Evolutionary conservation across 805 yeast species (phyloP).

Genomic region (Saccharomycopsis fibuligera): DNA sequence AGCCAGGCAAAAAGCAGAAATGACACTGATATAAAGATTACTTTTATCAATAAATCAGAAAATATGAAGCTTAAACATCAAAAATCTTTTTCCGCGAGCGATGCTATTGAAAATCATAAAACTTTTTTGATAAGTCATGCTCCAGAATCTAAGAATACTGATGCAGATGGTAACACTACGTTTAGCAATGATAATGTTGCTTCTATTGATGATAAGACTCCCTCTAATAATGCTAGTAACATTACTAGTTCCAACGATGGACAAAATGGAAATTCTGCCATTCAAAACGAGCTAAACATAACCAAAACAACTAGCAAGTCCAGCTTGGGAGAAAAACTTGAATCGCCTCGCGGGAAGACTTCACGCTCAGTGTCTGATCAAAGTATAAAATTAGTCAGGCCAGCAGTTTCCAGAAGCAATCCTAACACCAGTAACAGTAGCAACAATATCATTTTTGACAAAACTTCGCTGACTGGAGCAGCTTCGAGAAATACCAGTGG

Average conservation of each 20-base stretch:
- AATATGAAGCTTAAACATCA: neutral
- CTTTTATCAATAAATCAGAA: neutral
- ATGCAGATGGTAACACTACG: too few species aligned
- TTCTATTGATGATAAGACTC: too few species aligned
- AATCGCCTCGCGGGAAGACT: too few species aligned
- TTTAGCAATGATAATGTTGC: too few species aligned
- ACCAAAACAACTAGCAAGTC: too few species aligned
- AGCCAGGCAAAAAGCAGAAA: neutral
- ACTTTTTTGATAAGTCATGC: neutral
- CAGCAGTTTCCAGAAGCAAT: neutral
- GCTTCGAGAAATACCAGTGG: neutral
- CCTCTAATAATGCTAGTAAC: too few species aligned
- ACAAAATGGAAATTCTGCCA: too few species aligned
- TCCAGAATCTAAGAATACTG: neutral
- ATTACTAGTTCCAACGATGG: too few species aligned
- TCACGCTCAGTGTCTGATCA: too few species aligned
- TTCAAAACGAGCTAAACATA: too few species aligned
- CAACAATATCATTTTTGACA: neutral
- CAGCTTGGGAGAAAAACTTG: too few species aligned
- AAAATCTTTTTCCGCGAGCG: conserved; percentile 1
- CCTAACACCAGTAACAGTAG: neutral
- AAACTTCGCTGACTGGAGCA: neutral
- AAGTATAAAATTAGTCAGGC: too few species aligned
- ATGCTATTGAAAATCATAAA: neutral
- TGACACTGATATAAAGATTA: neutral